Percentiles rank a stretch among this genome's conserved stretches.
Evolutionary conservation across 192 early-diverging fungal species (phyloP).

Genomic region (Coemansia sp.): DNA sequence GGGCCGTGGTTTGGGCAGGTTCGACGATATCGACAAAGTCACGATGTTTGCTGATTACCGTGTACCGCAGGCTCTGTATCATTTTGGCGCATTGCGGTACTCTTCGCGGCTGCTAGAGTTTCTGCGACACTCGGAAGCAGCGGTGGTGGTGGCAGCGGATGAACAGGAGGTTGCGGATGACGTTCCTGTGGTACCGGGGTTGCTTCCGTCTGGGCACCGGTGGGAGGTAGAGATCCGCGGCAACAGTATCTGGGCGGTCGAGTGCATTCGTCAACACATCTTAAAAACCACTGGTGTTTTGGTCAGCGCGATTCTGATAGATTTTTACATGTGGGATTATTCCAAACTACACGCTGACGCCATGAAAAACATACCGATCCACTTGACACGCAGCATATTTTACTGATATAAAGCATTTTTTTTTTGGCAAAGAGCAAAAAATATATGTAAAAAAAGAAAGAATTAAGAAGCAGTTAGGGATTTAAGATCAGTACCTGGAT

Average conservation of each 20-base stretch:
- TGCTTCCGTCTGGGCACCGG: conserved; percentile 60
- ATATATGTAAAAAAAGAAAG: background rate
- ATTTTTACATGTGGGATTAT: conserved; percentile 88
- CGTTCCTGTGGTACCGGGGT: conserved; percentile 8
- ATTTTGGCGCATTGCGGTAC: conserved; percentile 70
- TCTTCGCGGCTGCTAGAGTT: conserved; percentile 56
- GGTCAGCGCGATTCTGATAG: conserved; percentile 79
- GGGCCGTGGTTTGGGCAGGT: conserved; percentile 59
- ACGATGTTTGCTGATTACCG: conserved; percentile 94
- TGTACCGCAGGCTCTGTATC: conserved; percentile 71
- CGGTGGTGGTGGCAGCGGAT: background rate
- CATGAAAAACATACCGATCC: conserved; percentile 62
- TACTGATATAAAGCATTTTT: conserved; percentile 49
- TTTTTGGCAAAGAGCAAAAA: background rate
- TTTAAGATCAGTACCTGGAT: conserved; percentile 4
- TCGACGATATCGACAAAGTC: conserved; percentile 73
- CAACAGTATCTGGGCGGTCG: conserved; percentile 79
- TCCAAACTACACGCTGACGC: conserved; percentile 65
- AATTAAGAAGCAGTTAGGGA: conserved; percentile 4
- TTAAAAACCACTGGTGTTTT: conserved; percentile 1
- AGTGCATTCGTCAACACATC: conserved; percentile 48
- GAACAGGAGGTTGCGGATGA: background rate
- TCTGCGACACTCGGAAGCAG: conserved; percentile 20
- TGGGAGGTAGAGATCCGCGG: conserved; percentile 81
- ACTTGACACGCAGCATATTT: conserved; percentile 63